phyloP scores from a whole-genome alignment of 495 filamentous ascomycete species.

The Copromyces sp. region DNA sequence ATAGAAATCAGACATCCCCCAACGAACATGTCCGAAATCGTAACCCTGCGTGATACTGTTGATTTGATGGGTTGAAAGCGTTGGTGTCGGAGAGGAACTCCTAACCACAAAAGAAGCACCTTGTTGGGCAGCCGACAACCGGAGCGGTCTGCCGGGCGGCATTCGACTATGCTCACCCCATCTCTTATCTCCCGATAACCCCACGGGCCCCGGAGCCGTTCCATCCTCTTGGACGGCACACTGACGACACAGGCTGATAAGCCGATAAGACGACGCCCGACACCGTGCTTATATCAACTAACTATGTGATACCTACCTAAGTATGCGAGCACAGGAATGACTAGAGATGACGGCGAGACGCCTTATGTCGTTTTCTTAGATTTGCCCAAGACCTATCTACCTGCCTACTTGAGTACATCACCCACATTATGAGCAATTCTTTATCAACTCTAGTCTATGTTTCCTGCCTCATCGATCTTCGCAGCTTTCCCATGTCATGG shows the following conservation, averaged over 20 bases:
- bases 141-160: neutral
- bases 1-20: neutral
- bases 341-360: neutral
- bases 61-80: neutral
- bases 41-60: neutral
- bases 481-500: neutral
- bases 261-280: neutral
- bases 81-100: neutral
- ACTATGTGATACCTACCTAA: neutral
- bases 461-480: neutral
- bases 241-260: neutral
- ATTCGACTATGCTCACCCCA: neutral
- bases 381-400: neutral
- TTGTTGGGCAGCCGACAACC: neutral
- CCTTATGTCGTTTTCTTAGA: neutral
- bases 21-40: neutral
- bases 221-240: neutral
- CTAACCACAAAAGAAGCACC: neutral
- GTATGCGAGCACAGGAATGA: neutral
- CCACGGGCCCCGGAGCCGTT: neutral
- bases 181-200: neutral
- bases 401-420: neutral
- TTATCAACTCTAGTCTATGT: neutral
- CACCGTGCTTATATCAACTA: neutral
- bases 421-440: no score